Evolutionary conservation across 1,139 yeast species (phyloP).

Genomic region (Hyphopichia burtonii): DNA sequence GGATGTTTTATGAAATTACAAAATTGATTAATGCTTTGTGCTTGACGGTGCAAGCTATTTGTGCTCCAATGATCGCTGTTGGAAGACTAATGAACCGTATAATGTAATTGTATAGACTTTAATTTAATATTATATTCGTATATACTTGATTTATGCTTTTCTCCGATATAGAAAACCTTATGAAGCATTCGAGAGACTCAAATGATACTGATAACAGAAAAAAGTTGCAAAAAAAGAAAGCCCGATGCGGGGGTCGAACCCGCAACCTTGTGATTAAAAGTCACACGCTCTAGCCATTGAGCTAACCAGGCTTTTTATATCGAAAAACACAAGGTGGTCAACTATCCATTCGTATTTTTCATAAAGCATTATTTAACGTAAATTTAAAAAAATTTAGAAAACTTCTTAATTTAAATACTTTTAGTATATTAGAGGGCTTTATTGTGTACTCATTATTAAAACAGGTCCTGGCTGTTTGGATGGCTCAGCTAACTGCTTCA

Average conservation of each 20-base stretch:
- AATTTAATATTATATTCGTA: neutral
- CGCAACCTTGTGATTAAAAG: slow-evolving; percentile 36
- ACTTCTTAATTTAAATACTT: too few relatives aligned
- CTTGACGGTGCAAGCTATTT: slow-evolving; percentile 47
- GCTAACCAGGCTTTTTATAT: slow-evolving; percentile 27
- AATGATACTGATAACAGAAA: neutral
- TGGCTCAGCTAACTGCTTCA: too few relatives aligned
- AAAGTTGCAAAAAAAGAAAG: slow-evolving; percentile 7
- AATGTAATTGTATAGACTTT: slow-evolving; percentile 17
- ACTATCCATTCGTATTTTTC: too few relatives aligned
- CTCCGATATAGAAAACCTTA: too few relatives aligned
- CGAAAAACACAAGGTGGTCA: neutral
- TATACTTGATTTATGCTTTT: too few relatives aligned
- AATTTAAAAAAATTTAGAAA: too few relatives aligned
- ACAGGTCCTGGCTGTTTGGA: too few relatives aligned
- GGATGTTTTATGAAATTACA: slow-evolving; percentile 46
- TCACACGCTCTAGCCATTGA: slow-evolving; percentile 39
- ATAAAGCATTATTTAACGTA: too few relatives aligned
- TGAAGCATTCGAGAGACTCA: too few relatives aligned
- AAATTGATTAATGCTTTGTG: slow-evolving; percentile 45
- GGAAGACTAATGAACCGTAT: slow-evolving; percentile 46
- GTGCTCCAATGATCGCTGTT: slow-evolving; percentile 51
- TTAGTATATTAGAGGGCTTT: too few relatives aligned
- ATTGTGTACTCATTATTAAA: too few relatives aligned
- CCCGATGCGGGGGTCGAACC: slow-evolving; percentile 40